A percentile compares a stretch with the other conserved stretches of the same genome.
Evolutionary conservation across 2,329 filamentous ascomycete genomes (phyloP).

Genomic region (Colletotrichum sansevieriae): DNA sequence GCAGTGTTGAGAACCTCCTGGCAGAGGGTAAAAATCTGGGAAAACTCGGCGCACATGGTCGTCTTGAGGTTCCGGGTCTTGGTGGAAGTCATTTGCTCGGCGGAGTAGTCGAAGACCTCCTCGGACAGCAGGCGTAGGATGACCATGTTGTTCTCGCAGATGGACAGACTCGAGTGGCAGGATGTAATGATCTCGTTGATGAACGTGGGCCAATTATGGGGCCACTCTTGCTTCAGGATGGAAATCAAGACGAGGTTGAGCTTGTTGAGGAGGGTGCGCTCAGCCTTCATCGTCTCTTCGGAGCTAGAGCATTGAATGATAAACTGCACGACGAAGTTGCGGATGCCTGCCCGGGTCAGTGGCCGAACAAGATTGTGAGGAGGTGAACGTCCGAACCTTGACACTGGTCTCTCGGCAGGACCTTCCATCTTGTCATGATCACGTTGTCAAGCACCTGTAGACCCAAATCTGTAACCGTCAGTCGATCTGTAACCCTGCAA

Average conservation of each 20-base stretch:
- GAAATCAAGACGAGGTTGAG: slow-evolving; percentile 97
- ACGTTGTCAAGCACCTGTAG: slow-evolving; percentile 98
- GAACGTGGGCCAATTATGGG: slow-evolving; percentile 99
- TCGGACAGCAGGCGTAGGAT: slow-evolving; percentile 95
- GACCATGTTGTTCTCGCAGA: slow-evolving; percentile 99
- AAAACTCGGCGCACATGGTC: slow-evolving; percentile 99
- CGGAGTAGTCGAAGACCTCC: slow-evolving; percentile 98
- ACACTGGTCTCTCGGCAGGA: slow-evolving; percentile 94
- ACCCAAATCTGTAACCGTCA: slow-evolving; percentile 76
- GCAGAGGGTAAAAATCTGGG: slow-evolving; percentile 97
- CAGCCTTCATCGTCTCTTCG: slow-evolving; percentile 86
- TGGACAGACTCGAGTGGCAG: slow-evolving; percentile 93
- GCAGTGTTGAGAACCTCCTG: slow-evolving; percentile 94
- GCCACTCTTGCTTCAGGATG: slow-evolving; percentile 99
- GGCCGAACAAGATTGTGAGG: slow-evolving; percentile 9
- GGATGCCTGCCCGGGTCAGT: slow-evolving; percentile 76
- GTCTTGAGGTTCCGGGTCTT: slow-evolving; percentile 98
- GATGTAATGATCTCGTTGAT: slow-evolving; percentile 99
- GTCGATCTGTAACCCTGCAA: slow-evolving; percentile 4
- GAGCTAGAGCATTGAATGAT: slow-evolving; percentile 94
- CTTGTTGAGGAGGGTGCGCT: slow-evolving; percentile 96
- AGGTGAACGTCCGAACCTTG: slow-evolving; percentile 67
- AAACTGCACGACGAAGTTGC: slow-evolving; percentile 98
- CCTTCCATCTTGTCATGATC: slow-evolving; percentile 99
- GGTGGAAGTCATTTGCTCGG: slow-evolving; percentile 98